phyloP scores from a whole-genome alignment of 768 basidiomycete species.

The Boletellus emodensis region DNA sequence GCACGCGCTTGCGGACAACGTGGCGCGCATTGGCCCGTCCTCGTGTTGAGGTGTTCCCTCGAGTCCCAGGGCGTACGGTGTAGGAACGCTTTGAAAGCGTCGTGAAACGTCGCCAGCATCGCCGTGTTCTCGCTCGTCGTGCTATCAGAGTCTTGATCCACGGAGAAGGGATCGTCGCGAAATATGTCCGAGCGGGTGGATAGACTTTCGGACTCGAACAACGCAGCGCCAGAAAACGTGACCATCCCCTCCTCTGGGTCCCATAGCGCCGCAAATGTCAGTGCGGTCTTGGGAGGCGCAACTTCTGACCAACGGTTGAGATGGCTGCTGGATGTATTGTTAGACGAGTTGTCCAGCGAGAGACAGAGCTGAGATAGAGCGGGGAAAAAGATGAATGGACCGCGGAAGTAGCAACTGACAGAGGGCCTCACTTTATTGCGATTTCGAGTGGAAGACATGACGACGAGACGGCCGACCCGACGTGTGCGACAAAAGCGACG shows the following conservation, averaged over 20 bases:
- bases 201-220: constrained; percentile 33
- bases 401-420: not conserved
- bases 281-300: constrained; percentile 50
- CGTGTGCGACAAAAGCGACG: not conserved
- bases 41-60: constrained; percentile 17
- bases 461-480: not conserved
- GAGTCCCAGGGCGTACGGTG: constrained; percentile 21
- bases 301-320: constrained; percentile 52
- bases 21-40: constrained; percentile 3
- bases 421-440: constrained; percentile 22
- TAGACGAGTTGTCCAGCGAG: constrained; percentile 18
- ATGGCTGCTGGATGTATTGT: constrained; percentile 7
- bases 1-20: constrained; percentile 20
- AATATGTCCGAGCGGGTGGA: constrained; percentile 10
- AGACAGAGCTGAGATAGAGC: constrained; percentile 17
- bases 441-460: constrained; percentile 16
- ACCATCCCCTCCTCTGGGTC: constrained; percentile 55
- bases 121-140: constrained; percentile 20
- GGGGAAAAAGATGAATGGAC: not conserved
- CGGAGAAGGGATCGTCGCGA: constrained; percentile 15
- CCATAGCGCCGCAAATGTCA: constrained; percentile 60
- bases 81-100: constrained; percentile 28
- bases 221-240: constrained; percentile 50
- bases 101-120: constrained; percentile 25
- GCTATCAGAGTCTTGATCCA: constrained; percentile 14